A percentile compares a stretch with the other conserved stretches of the same genome.
These are phyloP conservation scores for Penicillium sp. DNA, from an alignment of 2,329 filamentous ascomycete species.

Conservation along the genomic window DNA sequence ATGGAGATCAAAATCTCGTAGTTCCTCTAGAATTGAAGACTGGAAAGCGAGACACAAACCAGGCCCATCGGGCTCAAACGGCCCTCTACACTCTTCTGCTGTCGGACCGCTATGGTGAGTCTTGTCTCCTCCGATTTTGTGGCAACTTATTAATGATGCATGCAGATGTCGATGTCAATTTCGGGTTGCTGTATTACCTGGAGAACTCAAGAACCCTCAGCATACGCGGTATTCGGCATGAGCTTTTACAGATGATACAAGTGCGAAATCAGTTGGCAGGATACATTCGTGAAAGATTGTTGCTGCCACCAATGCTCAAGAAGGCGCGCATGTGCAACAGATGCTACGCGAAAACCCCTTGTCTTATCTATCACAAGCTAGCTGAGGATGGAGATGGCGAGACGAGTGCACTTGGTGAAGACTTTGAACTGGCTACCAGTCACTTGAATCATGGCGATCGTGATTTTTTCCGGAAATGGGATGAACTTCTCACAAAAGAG, in stretches of 20 bases:
- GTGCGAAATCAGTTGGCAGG: conserved; percentile 87
- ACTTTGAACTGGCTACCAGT: conserved; percentile 76
- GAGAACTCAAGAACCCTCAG: conserved; percentile 83
- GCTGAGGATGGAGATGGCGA: conserved; percentile 80
- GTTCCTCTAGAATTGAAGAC: conserved; percentile 97
- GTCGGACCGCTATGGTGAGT: conserved; percentile 78
- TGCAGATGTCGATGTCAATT: conserved; percentile 78
- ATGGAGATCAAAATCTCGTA: conserved; percentile 67
- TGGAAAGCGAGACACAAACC: conserved; percentile 73
- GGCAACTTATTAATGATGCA: conserved; percentile 11
- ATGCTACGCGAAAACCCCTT: conserved; percentile 87
- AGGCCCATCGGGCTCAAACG: conserved; percentile 86
- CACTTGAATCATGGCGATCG: conserved; percentile 73
- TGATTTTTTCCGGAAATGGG: conserved; percentile 92
- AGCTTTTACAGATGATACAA: conserved; percentile 95
- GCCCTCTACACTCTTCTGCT: conserved; percentile 89
- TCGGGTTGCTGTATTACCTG: conserved; percentile 92
- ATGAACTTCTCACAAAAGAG: conserved; percentile 86
- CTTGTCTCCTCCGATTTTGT: background rate
- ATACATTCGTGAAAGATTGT: conserved; percentile 76
- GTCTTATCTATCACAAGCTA: conserved; percentile 91
- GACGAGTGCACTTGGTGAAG: conserved; percentile 73
- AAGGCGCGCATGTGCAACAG: conserved; percentile 76
- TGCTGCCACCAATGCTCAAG: conserved; percentile 82
- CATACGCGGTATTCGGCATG: conserved; percentile 79